Evolutionary conservation across 768 basidiomycete species (phyloP).

Genomic region (Obba rivulosa): DNA sequence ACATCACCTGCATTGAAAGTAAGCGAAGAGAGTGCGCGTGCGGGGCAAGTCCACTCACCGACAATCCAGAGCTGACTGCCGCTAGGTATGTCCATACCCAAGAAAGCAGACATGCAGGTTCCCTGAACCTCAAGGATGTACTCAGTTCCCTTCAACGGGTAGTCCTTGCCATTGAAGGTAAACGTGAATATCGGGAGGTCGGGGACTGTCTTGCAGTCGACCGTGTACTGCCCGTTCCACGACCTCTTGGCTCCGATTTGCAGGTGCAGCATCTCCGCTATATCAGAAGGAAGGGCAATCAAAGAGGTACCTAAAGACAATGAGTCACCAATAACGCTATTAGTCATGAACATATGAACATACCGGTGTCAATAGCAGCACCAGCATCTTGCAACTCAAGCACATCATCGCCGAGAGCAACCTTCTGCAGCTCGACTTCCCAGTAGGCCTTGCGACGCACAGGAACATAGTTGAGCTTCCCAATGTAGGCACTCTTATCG

Average conservation of each 20-base stretch:
- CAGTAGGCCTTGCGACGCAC: conserved; percentile 95
- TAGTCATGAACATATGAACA: conserved; percentile 6
- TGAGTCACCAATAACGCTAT: neutral
- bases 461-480: conserved; percentile 82
- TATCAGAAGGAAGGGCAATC: conserved; percentile 88
- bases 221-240: conserved; percentile 94
- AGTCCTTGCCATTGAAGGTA: conserved; percentile 75
- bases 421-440: conserved; percentile 92
- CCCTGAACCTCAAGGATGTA: conserved; percentile 90
- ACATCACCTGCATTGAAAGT: conserved; percentile 53
- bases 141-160: conserved; percentile 75
- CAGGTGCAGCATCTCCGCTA: conserved; percentile 96
- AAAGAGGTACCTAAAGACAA: conserved; percentile 71
- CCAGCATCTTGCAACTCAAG: conserved; percentile 93
- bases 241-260: conserved; percentile 91
- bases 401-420: conserved; percentile 80
- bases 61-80: conserved; percentile 82
- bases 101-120: conserved; percentile 93
- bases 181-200: conserved; percentile 79
- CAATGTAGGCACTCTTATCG: conserved; percentile 69
- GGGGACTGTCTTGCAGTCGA: conserved; percentile 86
- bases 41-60: conserved; percentile 42
- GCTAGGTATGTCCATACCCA: conserved; percentile 76
- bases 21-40: neutral
- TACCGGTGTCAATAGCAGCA: conserved; percentile 87